phyloP scores from a whole-genome alignment of 2,329 filamentous ascomycete species.

The Colletotrichum scovillei region DNA sequence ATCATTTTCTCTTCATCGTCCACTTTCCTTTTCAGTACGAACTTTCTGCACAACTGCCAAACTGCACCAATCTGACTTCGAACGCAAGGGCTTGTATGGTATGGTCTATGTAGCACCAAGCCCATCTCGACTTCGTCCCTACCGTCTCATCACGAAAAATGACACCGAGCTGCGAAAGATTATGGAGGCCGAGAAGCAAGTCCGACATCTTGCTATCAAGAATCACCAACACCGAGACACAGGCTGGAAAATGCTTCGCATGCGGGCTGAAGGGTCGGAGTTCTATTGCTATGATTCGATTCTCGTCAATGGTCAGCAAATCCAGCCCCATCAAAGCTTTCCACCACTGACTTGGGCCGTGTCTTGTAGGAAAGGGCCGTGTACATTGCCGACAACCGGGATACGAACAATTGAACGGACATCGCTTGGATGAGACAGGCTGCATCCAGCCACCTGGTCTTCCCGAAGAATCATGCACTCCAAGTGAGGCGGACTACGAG shows the following conservation, averaged over 20 bases:
- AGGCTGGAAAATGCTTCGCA: constrained; percentile 32
- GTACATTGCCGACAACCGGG: constrained; percentile 37
- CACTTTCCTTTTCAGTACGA: neutral
- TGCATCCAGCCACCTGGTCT: constrained; percentile 25
- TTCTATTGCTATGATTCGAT: constrained; percentile 40
- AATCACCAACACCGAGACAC: constrained; percentile 32
- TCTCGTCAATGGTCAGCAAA: constrained; percentile 38
- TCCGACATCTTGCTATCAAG: constrained; percentile 26
- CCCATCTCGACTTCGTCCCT: constrained; percentile 18
- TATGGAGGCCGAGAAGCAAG: constrained; percentile 24
- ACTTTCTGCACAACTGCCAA: neutral
- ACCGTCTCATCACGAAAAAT: constrained; percentile 17
- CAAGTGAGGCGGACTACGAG: constrained; percentile 26
- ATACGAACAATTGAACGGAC: constrained; percentile 17
- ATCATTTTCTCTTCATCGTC: too few species aligned
- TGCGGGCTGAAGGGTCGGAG: constrained; percentile 29
- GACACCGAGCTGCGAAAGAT: constrained; percentile 16
- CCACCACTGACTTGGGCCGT: neutral
- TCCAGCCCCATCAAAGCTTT: too few species aligned
- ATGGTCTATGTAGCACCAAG: constrained; percentile 31
- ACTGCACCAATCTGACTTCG: neutral
- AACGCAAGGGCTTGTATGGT: constrained; percentile 21
- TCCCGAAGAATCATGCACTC: constrained; percentile 14
- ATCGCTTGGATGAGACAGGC: constrained; percentile 17
- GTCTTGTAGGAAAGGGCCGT: constrained; percentile 38